Evolutionary conservation across 2,329 filamentous ascomycete genomes (phyloP), one percentile per base, ranked within the genome.

Genomic region (Mollisiaceae sp.): DNA sequence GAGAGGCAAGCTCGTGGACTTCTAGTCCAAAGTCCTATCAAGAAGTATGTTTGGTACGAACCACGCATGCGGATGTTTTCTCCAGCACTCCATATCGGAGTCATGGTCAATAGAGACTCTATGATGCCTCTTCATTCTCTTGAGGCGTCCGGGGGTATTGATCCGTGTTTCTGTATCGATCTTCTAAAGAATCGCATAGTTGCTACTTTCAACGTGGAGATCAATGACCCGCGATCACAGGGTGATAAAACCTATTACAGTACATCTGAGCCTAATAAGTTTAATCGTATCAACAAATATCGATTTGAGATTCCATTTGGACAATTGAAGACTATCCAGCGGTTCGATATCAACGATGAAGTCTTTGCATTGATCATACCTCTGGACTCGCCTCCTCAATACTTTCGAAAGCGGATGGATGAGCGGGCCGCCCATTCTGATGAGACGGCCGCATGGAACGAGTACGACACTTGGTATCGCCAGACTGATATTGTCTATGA

Each of bases 401-500:
- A 75, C 60, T 78, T 69, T 57, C 73, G 77, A 22, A 76, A 76
- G 64, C 65, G 74, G 20, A 57, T 68, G 18, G 70, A 78, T 24
- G 67, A 74, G 8, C 61, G 67, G 15, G 65, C 69, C 9, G 83
- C 81, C 1, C 82, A 86, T 68, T 74, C 79, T 8, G 73, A 77
- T 12, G 74, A 75, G 12, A 73, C 77, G 58, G 70, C 75, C 15
- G 73, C 60, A n/a, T 91, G 88, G 88, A 81, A 76, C 55, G 83
- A 86, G 24, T 79, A 79, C 66, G 81, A 86, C 68, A 78, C 81
- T 0, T 91, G 87, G 88, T 86, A 82, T 64, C 83, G 89, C 22
- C 87, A 90, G 70, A 90, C 88, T 0, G 83, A 87, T 67, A 83
- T 91, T 27, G 80, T 85, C n/a, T 79, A 81, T 63, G 73, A 80